Evolutionary conservation across 1,284 basidiomycete species (phyloP), one percentile per base, ranked within the genome.

Genomic region (Vanrija sp.): DNA sequence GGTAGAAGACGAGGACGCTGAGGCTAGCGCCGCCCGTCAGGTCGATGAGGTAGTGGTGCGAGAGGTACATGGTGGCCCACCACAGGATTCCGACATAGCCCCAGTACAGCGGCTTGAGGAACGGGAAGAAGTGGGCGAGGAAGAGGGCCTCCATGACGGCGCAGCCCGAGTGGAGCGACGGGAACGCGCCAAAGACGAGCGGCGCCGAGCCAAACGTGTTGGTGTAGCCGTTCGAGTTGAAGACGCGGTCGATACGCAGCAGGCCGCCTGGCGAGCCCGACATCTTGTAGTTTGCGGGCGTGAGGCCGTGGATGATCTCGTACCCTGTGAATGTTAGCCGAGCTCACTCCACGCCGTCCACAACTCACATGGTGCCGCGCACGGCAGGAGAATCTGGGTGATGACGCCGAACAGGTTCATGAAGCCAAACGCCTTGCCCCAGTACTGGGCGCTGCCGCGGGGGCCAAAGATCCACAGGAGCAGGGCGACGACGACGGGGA

Each of bases 21-120:
- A 98, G 82, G 71, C 93, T 96, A 0, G 89, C 90, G 7, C 95
- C 95, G 3, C 86, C 89, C 36, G 94, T 89, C 63, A 98, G 86
- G 69, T 98, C 96, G 76, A 98, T 91, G 64, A 98, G 85, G 80
- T 98, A 98, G 78, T 98, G 92, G 73, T 96, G 93, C 6, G 89
- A 91, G 64, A 95, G 85, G 79, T 96, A 96, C 95, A 98, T 98
- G 31, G 95, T 98, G 22, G 89, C 87, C 95, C 94, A 98, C 76
- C 96, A 98, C 2, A 98, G 82, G 31, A 91, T 78, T n/a, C 83
- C 85, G 2, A 85, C 85, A 75, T 98, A 98, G 0, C 76, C 78
- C 91, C 92, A 98, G 56, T 87, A 85, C 60, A 83, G 83, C 2
- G 76, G 65, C 54, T 71, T 72, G 64, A 81, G 81, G 61, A 81